A percentile compares a stretch with the other conserved stretches of the same genome.
Conservation (phyloP, 2,329 filamentous ascomycete species). For the Cercospora zeae-maydis region DNA sequence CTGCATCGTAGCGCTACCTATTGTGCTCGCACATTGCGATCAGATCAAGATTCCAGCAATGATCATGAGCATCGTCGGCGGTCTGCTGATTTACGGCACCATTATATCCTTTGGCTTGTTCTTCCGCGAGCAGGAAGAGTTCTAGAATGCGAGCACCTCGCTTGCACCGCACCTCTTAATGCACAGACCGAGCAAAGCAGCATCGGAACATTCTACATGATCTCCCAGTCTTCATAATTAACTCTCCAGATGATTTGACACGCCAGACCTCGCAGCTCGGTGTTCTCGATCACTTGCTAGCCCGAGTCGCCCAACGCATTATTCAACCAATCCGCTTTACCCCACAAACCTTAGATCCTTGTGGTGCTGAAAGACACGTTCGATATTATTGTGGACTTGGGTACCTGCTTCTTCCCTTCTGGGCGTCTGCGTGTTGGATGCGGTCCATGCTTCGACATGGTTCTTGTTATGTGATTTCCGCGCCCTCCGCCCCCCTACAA, state of each 20-base stretch:
- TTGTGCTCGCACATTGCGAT: constrained; percentile 80
- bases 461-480: constrained; percentile 8
- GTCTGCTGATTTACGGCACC: constrained; percentile 91
- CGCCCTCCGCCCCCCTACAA: background rate
- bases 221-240: background rate
- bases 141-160: constrained; percentile 49
- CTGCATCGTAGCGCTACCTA: constrained; percentile 66
- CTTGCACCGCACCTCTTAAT: background rate
- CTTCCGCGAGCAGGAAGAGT: constrained; percentile 96
- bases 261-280: background rate
- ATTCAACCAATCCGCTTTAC: background rate
- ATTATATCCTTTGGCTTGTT: constrained; percentile 98
- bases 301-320: background rate
- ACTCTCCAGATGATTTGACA: background rate
- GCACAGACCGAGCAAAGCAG: constrained; percentile 1
- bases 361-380: background rate
- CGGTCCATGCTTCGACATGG: constrained; percentile 6
- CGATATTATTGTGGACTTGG: background rate
- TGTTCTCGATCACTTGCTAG: background rate
- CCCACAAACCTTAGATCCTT: constrained; percentile 2
- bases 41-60: constrained; percentile 82
- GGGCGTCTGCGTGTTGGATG: constrained; percentile 3
- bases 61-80: constrained; percentile 91
- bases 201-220: background rate
- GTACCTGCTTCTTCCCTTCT: background rate